These are phyloP conservation scores for Austroboletus olivaceoglutinosus DNA, from an alignment of 1,284 basidiomycete genomes.

Conservation along the genomic window DNA sequence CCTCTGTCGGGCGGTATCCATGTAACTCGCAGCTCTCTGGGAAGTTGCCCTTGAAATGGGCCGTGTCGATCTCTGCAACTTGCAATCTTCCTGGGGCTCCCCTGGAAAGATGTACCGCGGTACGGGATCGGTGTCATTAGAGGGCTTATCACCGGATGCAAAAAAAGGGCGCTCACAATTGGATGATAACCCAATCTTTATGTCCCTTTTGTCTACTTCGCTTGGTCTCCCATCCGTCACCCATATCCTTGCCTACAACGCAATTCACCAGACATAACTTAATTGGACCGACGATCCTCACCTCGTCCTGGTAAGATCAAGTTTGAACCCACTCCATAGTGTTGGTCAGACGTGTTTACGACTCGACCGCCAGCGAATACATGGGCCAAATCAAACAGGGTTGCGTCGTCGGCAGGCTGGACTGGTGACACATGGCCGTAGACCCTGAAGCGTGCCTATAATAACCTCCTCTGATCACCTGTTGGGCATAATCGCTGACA, in stretches of 20 bases:
- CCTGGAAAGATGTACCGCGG: slow-evolving; percentile 34
- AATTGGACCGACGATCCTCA: slow-evolving; percentile 13
- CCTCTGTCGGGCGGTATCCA: slow-evolving; percentile 48
- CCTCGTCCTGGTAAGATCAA: slow-evolving; percentile 89
- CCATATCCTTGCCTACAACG: slow-evolving; percentile 77
- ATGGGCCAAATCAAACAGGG: slow-evolving; percentile 81
- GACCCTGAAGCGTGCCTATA: slow-evolving; percentile 81
- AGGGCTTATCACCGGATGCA: neutral
- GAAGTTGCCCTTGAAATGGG: slow-evolving; percentile 96
- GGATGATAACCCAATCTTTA: slow-evolving; percentile 90
- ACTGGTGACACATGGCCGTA: slow-evolving; percentile 78
- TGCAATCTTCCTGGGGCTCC: slow-evolving; percentile 71
- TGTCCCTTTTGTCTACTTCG: slow-evolving; percentile 78
- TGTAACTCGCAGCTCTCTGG: slow-evolving; percentile 87
- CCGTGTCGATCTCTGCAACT: slow-evolving; percentile 88
- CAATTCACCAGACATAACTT: neutral
- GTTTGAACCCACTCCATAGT: slow-evolving; percentile 92
- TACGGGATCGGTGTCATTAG: neutral
- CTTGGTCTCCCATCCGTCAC: slow-evolving; percentile 98
- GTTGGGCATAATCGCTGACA: neutral
- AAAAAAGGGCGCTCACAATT: slow-evolving; percentile 58
- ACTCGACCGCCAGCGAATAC: slow-evolving; percentile 88
- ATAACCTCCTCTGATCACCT: slow-evolving; percentile 5
- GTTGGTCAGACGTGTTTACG: slow-evolving; percentile 83
- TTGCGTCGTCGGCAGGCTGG: slow-evolving; percentile 50